These are phyloP conservation scores for Mallotus nudiflorus DNA, from an alignment of 345 rosid species.

Conservation along the genomic window DNA sequence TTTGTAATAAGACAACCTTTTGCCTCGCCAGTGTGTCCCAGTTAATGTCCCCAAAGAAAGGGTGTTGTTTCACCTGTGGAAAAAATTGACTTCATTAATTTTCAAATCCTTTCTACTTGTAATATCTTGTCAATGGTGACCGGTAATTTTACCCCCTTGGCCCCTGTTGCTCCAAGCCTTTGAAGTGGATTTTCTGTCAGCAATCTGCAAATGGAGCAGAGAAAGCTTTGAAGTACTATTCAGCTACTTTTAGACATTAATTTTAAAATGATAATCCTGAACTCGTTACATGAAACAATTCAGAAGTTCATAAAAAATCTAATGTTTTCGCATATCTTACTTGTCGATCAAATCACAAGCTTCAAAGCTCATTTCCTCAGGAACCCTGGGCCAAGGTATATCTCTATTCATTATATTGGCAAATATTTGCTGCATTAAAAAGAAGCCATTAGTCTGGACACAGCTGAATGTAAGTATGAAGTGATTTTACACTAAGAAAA, in stretches of 20 bases:
- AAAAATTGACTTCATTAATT: slow-evolving; percentile 18
- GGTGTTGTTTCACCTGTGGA: slow-evolving; percentile 76
- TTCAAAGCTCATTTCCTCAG: slow-evolving; percentile 73
- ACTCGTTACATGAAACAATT: not conserved
- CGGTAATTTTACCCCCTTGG: slow-evolving; percentile 64
- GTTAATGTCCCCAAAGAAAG: slow-evolving; percentile 79
- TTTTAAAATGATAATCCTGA: not conserved
- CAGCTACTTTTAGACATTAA: not conserved
- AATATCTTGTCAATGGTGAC: slow-evolving; percentile 18
- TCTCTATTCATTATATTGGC: slow-evolving; percentile 92
- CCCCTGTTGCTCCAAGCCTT: slow-evolving; percentile 92
- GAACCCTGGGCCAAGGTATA: slow-evolving; percentile 85
- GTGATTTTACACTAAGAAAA: not conserved
- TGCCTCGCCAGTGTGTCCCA: slow-evolving; percentile 97
- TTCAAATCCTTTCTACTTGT: slow-evolving; percentile 1
- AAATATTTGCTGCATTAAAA: slow-evolving; percentile 72
- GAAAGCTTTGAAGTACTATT: slow-evolving; percentile 14
- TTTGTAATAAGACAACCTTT: slow-evolving; percentile 48
- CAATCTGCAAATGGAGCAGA: slow-evolving; percentile 53
- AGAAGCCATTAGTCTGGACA: slow-evolving; percentile 10
- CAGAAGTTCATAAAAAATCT: not conserved
- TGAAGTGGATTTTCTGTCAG: slow-evolving; percentile 84
- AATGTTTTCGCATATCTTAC: slow-evolving; percentile 46
- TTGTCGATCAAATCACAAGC: slow-evolving; percentile 80
- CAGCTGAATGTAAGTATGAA: slow-evolving; percentile 7